Evolutionary conservation across 139 green algal species (phyloP), one percentile per base, ranked within the genome.

Genomic region (Nannochloris sp.): DNA sequence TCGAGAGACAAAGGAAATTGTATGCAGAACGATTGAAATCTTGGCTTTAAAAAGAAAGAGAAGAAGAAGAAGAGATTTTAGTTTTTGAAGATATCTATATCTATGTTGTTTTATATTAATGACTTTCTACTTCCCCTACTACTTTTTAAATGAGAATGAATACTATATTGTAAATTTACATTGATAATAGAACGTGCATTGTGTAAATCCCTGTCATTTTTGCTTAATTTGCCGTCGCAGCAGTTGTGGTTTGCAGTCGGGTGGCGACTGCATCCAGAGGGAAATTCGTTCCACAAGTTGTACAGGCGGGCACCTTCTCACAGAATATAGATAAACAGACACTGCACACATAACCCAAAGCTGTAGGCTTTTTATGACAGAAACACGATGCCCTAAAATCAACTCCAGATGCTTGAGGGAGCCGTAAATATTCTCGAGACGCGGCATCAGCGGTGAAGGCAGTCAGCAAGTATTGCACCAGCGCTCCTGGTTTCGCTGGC

Each of bases 261-360:
- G n/a, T n/a, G n/a, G n/a, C n/a, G n/a, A n/a, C n/a, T n/a, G n/a
- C n/a, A n/a, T n/a, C n/a, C n/a, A n/a, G n/a, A 19, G n/a, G 36
- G 15, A 88, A 88, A 6, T 55, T 23, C 2, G 75, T 80, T 2
- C 84, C 84, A 74, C 83, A 90, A 10, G 81, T 89, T 34, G 57
- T 63, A 65, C 84, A 90, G 29, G 69, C 64, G 25, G 63, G 14
- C 14, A 73, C 6, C 3, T 69, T 51, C 62, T 83, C 23, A 68
- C 85, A 92, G 58, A 92, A 91, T 35, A 91, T 85, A 64, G 85
- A 92, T 3, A 91, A 65, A 56, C 85, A 91, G 5, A 90, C 85
- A 33, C 71, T 84, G 73, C 85, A 91, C 0, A 91, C 85, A 60
- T 72, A 91, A 1, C 85, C 83, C 42, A 88, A 25, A 46, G 83